These are phyloP conservation scores for Paratinospora sagittata DNA, from an alignment of 164 flowering plant species.

Conservation along the genomic window DNA sequence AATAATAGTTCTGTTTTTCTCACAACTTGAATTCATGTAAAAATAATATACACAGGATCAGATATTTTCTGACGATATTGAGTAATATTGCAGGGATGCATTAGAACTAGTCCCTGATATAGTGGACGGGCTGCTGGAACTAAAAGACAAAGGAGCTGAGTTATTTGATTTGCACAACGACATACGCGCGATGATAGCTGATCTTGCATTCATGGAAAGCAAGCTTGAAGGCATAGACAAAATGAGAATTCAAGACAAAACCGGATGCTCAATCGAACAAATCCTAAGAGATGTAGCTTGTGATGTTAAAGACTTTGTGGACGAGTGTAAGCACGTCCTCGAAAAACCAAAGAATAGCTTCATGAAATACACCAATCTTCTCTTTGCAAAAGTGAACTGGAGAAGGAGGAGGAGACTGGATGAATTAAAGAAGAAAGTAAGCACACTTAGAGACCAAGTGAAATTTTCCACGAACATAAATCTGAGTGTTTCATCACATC, in stretches of 20 bases:
- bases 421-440: background rate
- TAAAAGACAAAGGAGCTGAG: background rate
- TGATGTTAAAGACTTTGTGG: background rate
- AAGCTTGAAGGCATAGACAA: background rate
- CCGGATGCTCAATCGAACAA: background rate
- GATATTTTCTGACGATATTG: too few species aligned
- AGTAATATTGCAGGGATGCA: too few species aligned
- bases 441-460: background rate
- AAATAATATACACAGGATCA: too few species aligned
- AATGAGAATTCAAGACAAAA: background rate
- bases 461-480: too few species aligned
- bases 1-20: too few species aligned
- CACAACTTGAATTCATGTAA: too few species aligned
- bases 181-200: background rate
- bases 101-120: too few species aligned
- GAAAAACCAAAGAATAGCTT: background rate
- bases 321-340: background rate
- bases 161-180: background rate
- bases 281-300: background rate
- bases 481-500: too few species aligned
- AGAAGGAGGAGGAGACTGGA: background rate
- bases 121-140: too few species aligned
- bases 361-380: background rate
- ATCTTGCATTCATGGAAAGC: background rate
- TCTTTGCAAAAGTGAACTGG: background rate